phyloP scores from a whole-genome alignment of 208 protist genomes.

The Herpetomonas tarakana region DNA sequence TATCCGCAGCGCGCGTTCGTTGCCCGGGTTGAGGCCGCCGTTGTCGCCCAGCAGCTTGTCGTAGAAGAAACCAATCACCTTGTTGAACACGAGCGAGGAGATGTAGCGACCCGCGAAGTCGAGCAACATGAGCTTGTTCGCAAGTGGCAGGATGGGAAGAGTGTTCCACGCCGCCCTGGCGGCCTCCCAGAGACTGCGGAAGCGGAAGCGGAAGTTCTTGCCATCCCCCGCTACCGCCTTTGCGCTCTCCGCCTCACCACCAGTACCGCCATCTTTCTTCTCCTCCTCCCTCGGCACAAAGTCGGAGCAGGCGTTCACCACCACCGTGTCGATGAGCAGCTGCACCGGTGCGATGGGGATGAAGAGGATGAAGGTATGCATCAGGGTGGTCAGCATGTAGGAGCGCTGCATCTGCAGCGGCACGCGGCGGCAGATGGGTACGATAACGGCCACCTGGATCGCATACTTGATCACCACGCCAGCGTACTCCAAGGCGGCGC shows the following conservation, averaged over 20 bases:
- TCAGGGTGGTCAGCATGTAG: slow-evolving; percentile 17
- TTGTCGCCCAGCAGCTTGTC: slow-evolving; percentile 10
- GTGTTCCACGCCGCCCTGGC: slow-evolving; percentile 13
- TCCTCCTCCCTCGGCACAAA: slow-evolving; percentile 5
- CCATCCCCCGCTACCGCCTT: background rate
- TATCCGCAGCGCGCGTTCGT: background rate
- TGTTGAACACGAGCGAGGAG: slow-evolving; percentile 28
- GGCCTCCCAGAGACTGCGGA: slow-evolving; percentile 13
- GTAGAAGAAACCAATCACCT: slow-evolving; percentile 17
- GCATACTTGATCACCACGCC: slow-evolving; percentile 24
- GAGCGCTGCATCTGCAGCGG: slow-evolving; percentile 23
- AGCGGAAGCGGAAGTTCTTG: slow-evolving; percentile 13
- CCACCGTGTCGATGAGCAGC: slow-evolving; percentile 24
- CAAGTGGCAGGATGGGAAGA: slow-evolving; percentile 20
- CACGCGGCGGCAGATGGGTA: slow-evolving; percentile 25
- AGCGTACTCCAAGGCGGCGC: slow-evolving; percentile 35
- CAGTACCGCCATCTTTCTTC: background rate
- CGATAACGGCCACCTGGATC: slow-evolving; percentile 24
- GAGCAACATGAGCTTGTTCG: slow-evolving; percentile 19
- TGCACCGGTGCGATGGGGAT: slow-evolving; percentile 27
- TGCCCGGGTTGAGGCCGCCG: slow-evolving; percentile 4
- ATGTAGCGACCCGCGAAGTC: slow-evolving; percentile 31
- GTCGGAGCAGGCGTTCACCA: slow-evolving; percentile 27
- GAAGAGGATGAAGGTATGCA: slow-evolving; percentile 27
- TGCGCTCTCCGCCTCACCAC: background rate